Conservation (phyloP, 2,329 filamentous ascomycete species). For the Alternaria sp. region DNA sequence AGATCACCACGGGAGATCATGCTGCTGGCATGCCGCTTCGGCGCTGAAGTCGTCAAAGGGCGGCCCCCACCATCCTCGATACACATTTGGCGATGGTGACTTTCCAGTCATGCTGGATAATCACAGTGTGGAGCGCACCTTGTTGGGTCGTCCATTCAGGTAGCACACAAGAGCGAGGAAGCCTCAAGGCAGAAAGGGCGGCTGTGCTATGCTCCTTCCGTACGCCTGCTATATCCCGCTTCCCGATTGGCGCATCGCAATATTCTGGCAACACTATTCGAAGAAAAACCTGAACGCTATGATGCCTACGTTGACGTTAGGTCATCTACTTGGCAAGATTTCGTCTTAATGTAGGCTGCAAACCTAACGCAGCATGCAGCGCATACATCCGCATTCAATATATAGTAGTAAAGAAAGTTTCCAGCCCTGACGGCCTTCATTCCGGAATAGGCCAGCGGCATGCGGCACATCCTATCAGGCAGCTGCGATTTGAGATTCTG, state of each 20-base stretch:
- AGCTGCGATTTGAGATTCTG: background rate
- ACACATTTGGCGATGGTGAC: background rate
- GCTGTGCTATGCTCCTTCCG: background rate
- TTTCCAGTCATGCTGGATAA: background rate
- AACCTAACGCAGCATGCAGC: background rate
- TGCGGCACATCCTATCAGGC: background rate
- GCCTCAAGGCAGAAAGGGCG: background rate
- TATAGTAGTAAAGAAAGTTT: background rate
- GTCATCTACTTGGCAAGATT: too few species aligned
- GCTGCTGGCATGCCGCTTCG: background rate
- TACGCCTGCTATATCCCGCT: background rate
- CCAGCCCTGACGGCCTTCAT: background rate
- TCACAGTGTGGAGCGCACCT: background rate
- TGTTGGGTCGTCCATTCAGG: conserved; percentile 1
- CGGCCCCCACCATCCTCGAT: background rate
- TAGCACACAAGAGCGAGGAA: background rate
- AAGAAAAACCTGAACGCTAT: too few species aligned
- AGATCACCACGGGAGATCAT: background rate
- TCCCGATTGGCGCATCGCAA: background rate
- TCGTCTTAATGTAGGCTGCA: too few species aligned
- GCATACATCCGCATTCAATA: background rate
- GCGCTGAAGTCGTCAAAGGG: background rate
- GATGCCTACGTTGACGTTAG: too few species aligned
- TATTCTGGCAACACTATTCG: too few species aligned
- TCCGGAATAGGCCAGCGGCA: background rate